A percentile compares a stretch with the other conserved stretches of the same genome.
phyloP scores from a whole-genome alignment of 257 asterid species.

The Gentiana straminea region DNA sequence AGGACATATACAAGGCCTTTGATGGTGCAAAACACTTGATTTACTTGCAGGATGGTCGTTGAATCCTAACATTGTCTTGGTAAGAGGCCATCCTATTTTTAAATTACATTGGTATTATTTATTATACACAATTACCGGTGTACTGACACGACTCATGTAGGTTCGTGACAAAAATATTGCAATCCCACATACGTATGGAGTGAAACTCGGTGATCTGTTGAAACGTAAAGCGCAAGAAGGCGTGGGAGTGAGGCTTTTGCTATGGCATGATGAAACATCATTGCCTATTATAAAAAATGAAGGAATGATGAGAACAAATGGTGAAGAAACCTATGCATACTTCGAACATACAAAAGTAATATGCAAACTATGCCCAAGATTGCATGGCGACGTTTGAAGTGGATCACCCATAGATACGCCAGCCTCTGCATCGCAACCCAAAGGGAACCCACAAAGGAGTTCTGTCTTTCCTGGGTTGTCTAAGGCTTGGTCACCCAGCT shows the following conservation, averaged over 20 bases:
- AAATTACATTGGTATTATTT: neutral
- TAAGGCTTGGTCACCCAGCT: no score
- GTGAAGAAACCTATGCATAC: conserved; percentile 57
- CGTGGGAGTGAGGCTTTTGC: no score
- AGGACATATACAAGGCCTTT: conserved; percentile 64
- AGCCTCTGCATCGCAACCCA: no score
- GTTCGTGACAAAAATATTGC: conserved; percentile 60
- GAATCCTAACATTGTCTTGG: conserved; percentile 57
- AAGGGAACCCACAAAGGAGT: no score
- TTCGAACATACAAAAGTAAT: conserved; percentile 67
- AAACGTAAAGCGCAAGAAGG: no score
- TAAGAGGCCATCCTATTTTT: conserved; percentile 15
- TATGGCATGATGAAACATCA: no score
- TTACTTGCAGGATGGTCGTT: conserved; percentile 86
- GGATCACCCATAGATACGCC: no score
- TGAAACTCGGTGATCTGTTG: no score
- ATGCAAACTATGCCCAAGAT: conserved; percentile 60
- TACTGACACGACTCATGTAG: conserved; percentile 19
- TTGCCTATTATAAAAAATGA: no score
- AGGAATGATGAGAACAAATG: conserved; percentile 31
- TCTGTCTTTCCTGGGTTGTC: no score
- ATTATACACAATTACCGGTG: neutral
- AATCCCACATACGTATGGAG: conserved; percentile 66
- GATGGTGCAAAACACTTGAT: conserved; percentile 76
- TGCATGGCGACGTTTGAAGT: conserved; percentile 28